Evolutionary conservation across 2,329 filamentous ascomycete genomes (phyloP), one percentile per base, ranked within the genome.

Genomic region (Nannizziopsis barbatae): DNA sequence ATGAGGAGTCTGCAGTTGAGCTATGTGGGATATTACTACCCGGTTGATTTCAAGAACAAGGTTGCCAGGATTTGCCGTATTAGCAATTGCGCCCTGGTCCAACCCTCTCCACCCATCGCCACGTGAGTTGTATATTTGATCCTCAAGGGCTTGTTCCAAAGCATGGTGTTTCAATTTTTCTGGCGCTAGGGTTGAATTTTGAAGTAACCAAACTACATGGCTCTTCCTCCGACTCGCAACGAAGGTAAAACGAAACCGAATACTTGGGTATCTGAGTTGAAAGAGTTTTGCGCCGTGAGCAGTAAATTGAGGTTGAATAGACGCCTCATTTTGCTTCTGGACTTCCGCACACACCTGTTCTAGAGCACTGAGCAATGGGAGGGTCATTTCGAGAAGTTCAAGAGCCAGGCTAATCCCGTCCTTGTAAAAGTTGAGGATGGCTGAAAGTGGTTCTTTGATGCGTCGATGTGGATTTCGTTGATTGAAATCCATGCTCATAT

Each of bases 41-140:
- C 31, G 14, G 42, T 56, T 41, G 5, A 56, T 39, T 15, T 42
- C 56, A 18, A 49, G 51, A 38, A 70, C 47, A 14, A 69, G 56
- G 42, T 60, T 59, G 20, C 57, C 60, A 14, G 67, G 55, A 45
- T 60, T 61, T 27, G 60, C 58, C 31, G 58, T 54, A 18, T 60
- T 56, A 10, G 64, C 61, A 30, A 67, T 57, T 30, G 60, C 64
- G 12, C 66, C 67, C 50, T 61, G 63, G 9, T 62, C 65, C 11
- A 68, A 55, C 10, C 67, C 67, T 40, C 58, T 61, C 67, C 67
- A 70, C 4, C 66, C 65, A 43, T 65, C 55, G 32, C 65, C 65
- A 35, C 58, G 62, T 2, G 61, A 60, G 31, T 58, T 57, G 51
- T 65, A 68, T 36, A 70, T 50, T 17, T 56, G 60, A 40, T 65